Conservation (phyloP, 1,139 yeast species). For the Schwanniomyces etchellsii region DNA sequence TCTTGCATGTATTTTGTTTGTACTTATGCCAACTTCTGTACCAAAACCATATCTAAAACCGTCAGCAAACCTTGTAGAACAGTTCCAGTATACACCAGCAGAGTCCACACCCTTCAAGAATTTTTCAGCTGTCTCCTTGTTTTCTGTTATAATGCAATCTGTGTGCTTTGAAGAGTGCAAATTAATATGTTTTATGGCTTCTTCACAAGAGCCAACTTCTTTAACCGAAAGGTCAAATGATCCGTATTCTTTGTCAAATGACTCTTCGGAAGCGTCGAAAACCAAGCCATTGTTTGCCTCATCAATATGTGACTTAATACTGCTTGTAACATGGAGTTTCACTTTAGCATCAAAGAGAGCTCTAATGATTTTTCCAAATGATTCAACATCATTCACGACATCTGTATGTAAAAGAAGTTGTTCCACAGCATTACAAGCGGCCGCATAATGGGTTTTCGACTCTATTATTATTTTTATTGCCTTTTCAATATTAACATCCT, state of each 20-base stretch:
- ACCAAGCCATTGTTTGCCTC: slow-evolving; percentile 13
- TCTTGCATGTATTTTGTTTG: slow-evolving; percentile 94
- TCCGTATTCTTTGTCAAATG: slow-evolving; percentile 79
- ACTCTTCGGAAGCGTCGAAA: slow-evolving; percentile 42
- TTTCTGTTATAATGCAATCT: slow-evolving; percentile 81
- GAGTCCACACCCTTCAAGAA: slow-evolving; percentile 88
- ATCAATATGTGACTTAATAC: slow-evolving; percentile 27
- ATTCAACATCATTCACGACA: slow-evolving; percentile 27
- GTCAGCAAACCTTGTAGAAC: slow-evolving; percentile 95
- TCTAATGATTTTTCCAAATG: slow-evolving; percentile 39
- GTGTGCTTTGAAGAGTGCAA: slow-evolving; percentile 94
- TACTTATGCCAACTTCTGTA: slow-evolving; percentile 95
- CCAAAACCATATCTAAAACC: slow-evolving; percentile 99
- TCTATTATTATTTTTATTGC: slow-evolving; percentile 75
- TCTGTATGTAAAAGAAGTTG: slow-evolving; percentile 65
- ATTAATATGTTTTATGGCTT: slow-evolving; percentile 81
- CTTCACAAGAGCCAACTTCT: slow-evolving; percentile 50
- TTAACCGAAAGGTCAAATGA: slow-evolving; percentile 77
- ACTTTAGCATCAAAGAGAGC: slow-evolving; percentile 62
- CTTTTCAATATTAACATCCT: slow-evolving; percentile 67
- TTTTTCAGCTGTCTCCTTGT: slow-evolving; percentile 59
- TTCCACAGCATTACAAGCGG: slow-evolving; percentile 97
- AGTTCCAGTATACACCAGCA: slow-evolving; percentile 98
- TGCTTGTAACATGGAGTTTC: slow-evolving; percentile 60
- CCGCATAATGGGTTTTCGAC: slow-evolving; percentile 93